Conservation (phyloP, 2,329 filamentous ascomycete species). For the Colletotrichum cordylinicola region DNA sequence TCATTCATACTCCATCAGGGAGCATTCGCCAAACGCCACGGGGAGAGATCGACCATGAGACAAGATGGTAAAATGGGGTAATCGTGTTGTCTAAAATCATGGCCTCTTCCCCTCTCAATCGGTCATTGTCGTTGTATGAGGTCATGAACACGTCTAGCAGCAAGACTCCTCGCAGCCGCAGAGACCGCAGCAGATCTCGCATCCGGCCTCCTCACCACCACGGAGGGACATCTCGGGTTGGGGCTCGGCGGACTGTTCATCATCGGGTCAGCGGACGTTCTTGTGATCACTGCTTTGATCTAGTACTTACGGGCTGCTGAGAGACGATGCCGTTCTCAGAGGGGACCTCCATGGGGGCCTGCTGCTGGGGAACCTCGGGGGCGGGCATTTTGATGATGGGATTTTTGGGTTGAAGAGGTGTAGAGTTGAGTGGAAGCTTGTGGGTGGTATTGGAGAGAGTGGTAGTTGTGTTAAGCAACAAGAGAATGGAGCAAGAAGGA, state of each 20-base stretch:
- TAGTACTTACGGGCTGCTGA: constrained; percentile 45
- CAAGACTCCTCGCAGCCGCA: constrained; percentile 49
- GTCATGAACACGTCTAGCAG: constrained; percentile 35
- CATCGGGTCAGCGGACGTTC: background rate
- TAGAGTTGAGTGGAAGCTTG: background rate
- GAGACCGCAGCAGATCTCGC: constrained; percentile 51
- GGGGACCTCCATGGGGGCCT: constrained; percentile 47
- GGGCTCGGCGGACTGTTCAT: constrained; percentile 9
- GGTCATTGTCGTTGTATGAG: background rate
- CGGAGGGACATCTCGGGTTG: constrained; percentile 49
- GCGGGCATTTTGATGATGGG: constrained; percentile 41
- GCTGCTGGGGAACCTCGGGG: constrained; percentile 45
- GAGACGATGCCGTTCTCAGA: constrained; percentile 40
- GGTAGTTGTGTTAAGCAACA: background rate
- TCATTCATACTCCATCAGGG: background rate
- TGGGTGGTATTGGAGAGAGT: background rate
- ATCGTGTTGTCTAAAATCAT: background rate
- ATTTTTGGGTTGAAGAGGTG: background rate
- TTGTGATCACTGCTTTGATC: too few species aligned
- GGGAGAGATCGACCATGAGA: background rate
- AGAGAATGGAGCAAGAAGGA: too few species aligned
- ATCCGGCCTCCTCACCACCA: constrained; percentile 51
- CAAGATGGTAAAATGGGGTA: background rate
- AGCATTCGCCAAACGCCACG: constrained; percentile 13
- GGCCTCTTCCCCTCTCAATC: background rate